Percentiles rank a stretch among this genome's conserved stretches.
phyloP scores from a whole-genome alignment of 257 asterid species.

The Osmanthus fragrans region DNA sequence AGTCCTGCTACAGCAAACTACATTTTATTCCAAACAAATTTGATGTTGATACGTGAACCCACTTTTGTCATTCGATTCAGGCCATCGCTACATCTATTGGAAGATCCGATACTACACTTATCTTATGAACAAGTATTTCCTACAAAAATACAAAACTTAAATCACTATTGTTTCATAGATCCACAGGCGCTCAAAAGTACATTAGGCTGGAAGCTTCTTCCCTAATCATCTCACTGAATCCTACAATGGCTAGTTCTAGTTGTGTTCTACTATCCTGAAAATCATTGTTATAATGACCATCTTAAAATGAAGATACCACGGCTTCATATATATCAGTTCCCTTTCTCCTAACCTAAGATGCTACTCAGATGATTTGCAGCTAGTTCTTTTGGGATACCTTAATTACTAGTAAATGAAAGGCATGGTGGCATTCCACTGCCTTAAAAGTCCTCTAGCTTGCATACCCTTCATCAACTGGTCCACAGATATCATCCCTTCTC shows the following conservation, averaged over 20 bases:
- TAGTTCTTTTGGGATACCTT: neutral
- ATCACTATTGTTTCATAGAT: neutral
- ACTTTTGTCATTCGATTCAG: neutral
- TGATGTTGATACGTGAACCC: neutral
- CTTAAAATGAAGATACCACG: neutral
- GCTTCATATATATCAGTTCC: neutral
- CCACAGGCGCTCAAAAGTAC: neutral
- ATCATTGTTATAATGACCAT: neutral
- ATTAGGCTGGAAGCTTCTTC: neutral
- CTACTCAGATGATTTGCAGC: neutral
- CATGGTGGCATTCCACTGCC: neutral
- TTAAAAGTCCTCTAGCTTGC: neutral
- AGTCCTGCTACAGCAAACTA: neutral
- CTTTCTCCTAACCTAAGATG: neutral
- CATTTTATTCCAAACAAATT: neutral
- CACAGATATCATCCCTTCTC: neutral
- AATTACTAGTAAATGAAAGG: neutral
- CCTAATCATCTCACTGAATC: neutral
- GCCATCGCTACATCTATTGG: neutral
- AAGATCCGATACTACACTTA: neutral
- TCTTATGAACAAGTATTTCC: neutral
- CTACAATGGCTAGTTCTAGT: neutral
- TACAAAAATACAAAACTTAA: neutral
- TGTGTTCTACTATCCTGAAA: neutral
- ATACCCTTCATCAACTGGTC: neutral